Evolutionary conservation across 495 filamentous ascomycete genomes (phyloP), one percentile per base, ranked within the genome.

Genomic region (Aspergillus leporis): DNA sequence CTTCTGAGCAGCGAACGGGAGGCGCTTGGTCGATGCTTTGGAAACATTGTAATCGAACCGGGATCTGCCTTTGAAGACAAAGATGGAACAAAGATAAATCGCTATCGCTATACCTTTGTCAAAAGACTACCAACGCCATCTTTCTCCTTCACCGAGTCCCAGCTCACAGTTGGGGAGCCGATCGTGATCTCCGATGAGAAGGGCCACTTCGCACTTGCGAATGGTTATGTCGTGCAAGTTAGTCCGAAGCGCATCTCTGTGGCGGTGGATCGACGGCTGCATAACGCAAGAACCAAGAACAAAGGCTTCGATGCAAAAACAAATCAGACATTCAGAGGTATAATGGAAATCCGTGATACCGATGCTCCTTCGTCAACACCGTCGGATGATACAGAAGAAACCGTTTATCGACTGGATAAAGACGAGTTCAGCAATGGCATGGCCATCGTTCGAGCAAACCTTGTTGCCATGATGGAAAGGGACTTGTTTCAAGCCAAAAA

Each of bases 361-460:
- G 80, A 78, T 18, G 71, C 68, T 8, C 56, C 56, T 40, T 32
- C 46, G 1, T 56, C 63, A 51, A 66, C 53, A 9, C 77, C 69
- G 1, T 70, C 78, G 5, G 69, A 72, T 34, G 71, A 84, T 51
- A 73, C 78, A 31, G 78, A 83, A 54, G 80, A 87, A 51, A 69
- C 90, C 16, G 73, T 87, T 19, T 98, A 93, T 66, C 87, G 94
- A 32, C 76, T 98, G 2, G 94, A 98, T 73, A 97, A 97, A 71
- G 94, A 98, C 64, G 94, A 98, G 68, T 97, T 97, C 73, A 96
- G 90, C 74, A 98, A 93, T 60, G 94, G 94, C 56, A 95, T 98
- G 92, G 92, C 94, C 18, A 88, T 85, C 48, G 90, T 96, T 41
- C 89, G 94, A 49, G 96, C 94, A 69, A 98, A 97, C 63, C 83